These are phyloP conservation scores for Trichothecium roseum DNA, from an alignment of 2,329 filamentous ascomycete genomes.

Conservation along the genomic window DNA sequence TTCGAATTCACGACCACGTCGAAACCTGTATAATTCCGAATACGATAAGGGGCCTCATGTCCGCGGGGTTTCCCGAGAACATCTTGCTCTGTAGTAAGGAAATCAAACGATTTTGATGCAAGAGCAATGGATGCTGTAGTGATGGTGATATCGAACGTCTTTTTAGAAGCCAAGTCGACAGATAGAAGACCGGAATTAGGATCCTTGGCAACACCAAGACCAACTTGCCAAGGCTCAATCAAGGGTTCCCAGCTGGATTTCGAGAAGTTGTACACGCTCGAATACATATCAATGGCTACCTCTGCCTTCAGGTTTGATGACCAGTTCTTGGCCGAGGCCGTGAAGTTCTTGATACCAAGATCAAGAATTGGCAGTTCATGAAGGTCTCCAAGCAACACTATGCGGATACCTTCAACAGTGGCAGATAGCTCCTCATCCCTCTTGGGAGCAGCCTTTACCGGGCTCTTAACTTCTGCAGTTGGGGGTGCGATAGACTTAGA, in stretches of 20 bases:
- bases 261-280: slow-evolving; percentile 98
- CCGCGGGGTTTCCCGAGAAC: slow-evolving; percentile 88
- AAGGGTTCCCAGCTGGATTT: slow-evolving; percentile 98
- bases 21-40: slow-evolving; percentile 94
- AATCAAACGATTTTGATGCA: slow-evolving; percentile 85
- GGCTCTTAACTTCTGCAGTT: slow-evolving; percentile 10
- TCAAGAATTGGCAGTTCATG: slow-evolving; percentile 95
- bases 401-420: slow-evolving; percentile 74
- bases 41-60: slow-evolving; percentile 82
- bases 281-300: slow-evolving; percentile 82
- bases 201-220: slow-evolving; percentile 76
- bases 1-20: slow-evolving; percentile 77
- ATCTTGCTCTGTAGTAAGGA: slow-evolving; percentile 75
- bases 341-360: slow-evolving; percentile 84
- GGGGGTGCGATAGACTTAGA: slow-evolving; percentile 23
- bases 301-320: slow-evolving; percentile 79
- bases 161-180: slow-evolving; percentile 79
- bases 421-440: slow-evolving; percentile 71
- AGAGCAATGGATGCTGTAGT: slow-evolving; percentile 91
- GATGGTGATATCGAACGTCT: slow-evolving; percentile 81
- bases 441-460: slow-evolving; percentile 1
- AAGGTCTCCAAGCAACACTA: slow-evolving; percentile 89
- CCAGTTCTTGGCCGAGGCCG: slow-evolving; percentile 80
- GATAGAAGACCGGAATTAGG: slow-evolving; percentile 65
- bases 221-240: slow-evolving; percentile 93